These are phyloP conservation scores for Lodderomyces margitis DNA, from an alignment of 1,139 yeast species.

Conservation along the genomic window DNA sequence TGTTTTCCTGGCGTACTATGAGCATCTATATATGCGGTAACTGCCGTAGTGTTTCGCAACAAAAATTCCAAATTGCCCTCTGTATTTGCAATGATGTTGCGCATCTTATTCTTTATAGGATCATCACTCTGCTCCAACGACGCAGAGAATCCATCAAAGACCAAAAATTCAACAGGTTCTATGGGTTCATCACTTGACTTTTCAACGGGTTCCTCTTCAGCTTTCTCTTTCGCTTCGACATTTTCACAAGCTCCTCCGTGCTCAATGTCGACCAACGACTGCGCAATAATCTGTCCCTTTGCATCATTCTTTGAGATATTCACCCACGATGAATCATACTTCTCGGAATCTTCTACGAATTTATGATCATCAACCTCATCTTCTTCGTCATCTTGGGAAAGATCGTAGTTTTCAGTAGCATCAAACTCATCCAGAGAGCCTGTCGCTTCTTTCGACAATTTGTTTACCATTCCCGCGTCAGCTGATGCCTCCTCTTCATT, in stretches of 20 bases:
- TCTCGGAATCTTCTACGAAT: background rate
- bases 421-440: background rate
- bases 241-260: background rate
- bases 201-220: conserved; percentile 5
- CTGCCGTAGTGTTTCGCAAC: conserved; percentile 14
- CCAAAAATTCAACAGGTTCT: conserved; percentile 14
- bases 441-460: background rate
- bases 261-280: background rate
- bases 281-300: background rate
- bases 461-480: conserved; percentile 4
- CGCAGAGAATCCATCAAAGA: conserved; percentile 15
- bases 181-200: conserved; percentile 1
- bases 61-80: conserved; percentile 20
- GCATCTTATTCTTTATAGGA: conserved; percentile 14
- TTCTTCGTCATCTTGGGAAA: conserved; percentile 3
- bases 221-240: background rate
- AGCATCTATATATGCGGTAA: conserved; percentile 15
- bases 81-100: conserved; percentile 19
- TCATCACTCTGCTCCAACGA: conserved; percentile 3
- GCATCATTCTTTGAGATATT: background rate
- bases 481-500: conserved; percentile 8
- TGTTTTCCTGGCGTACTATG: conserved; percentile 8
- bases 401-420: background rate
- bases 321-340: background rate
- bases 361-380: conserved; percentile 2